phyloP scores from a whole-genome alignment of 1,139 yeast species.

The Sugiyamaella paludigena region DNA sequence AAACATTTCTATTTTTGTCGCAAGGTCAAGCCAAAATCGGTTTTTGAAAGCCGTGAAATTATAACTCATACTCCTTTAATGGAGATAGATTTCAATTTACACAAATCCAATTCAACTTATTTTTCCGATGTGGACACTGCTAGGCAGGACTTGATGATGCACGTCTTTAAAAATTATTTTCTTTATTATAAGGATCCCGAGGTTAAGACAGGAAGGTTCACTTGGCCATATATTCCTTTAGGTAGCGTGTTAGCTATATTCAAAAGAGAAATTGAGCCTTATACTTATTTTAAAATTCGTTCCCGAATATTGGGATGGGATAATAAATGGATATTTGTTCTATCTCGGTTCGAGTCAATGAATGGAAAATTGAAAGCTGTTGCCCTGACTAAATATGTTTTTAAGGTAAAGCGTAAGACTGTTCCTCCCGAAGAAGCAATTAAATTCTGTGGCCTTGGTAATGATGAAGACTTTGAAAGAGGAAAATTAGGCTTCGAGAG shows the following conservation, averaged over 20 bases:
- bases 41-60: conserved; percentile 47
- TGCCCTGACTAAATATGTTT: conserved; percentile 74
- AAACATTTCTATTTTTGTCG: conserved; percentile 36
- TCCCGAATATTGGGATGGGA: conserved; percentile 82
- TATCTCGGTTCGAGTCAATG: conserved; percentile 57
- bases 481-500: conserved; percentile 41
- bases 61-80: conserved; percentile 65
- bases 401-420: conserved; percentile 71
- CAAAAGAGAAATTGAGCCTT: conserved; percentile 68
- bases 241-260: conserved; percentile 70
- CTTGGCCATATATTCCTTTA: conserved; percentile 70
- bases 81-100: conserved; percentile 83
- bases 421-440: conserved; percentile 62
- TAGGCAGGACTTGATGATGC: conserved; percentile 60
- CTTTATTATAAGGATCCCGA: conserved; percentile 33
- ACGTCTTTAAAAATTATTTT: conserved; percentile 44
- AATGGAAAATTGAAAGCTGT: conserved; percentile 53
- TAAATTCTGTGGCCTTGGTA: conserved; percentile 54
- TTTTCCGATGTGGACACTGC: conserved; percentile 80
- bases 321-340: conserved; percentile 74
- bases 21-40: conserved; percentile 14
- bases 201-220: conserved; percentile 42
- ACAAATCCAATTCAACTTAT: conserved; percentile 83
- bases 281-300: conserved; percentile 53
- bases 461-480: conserved; percentile 49